Base-by-base conservation (phyloP, 768 basidiomycete genomes). In the Psilocybe sp. region DNA sequence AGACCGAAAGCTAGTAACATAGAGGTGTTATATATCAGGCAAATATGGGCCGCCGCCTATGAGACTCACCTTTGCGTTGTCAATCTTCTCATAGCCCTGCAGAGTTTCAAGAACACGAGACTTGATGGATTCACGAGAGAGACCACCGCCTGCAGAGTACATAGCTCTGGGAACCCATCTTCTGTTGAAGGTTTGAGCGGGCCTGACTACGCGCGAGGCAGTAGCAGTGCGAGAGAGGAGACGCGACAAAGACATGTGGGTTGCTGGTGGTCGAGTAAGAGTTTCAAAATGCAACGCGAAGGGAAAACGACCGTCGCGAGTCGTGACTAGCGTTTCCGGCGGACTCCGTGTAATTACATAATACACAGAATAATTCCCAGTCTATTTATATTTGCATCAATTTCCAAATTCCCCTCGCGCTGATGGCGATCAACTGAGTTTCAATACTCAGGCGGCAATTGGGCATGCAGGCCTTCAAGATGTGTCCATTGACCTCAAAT, bases 31-130 rank as follows among this genome's bases (percentile, higher is more conserved):
- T 14, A 18, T 50, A 37, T 23, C 28, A 18, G 40, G 32, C 23
- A 38, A 32, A 36, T 36, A 38, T 34, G 42, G 49, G 40, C 18
- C 35, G 50, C 16, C 41, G 23, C 9, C 41, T 11, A 20, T 47
- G 43, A 36, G 23, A 44, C 60, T 23, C 50, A 82, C 92, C 77
- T 93, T 93, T 39, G 75, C 68, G 14, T 74, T 72, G 68, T 92
- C 80, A 46, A 95, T 88, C 73, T 93, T 93, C 69, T 95, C 93
- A 67, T 92, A 95, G 16, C 83, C 81, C 74, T 89, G 88, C 66
- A 97, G 70, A 41, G 93, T 85, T 52, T 92, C 89, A 51, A 91
- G 64, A 44, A 97, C 81, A 58, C 93, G 82, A 59, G 75, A 66
- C 64, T 85, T 76, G 61, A 97, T 88, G 58, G 75, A 74, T 40